These are phyloP conservation scores for Lablab purpureus DNA, from an alignment of 306 rosid genomes.

Conservation along the genomic window DNA sequence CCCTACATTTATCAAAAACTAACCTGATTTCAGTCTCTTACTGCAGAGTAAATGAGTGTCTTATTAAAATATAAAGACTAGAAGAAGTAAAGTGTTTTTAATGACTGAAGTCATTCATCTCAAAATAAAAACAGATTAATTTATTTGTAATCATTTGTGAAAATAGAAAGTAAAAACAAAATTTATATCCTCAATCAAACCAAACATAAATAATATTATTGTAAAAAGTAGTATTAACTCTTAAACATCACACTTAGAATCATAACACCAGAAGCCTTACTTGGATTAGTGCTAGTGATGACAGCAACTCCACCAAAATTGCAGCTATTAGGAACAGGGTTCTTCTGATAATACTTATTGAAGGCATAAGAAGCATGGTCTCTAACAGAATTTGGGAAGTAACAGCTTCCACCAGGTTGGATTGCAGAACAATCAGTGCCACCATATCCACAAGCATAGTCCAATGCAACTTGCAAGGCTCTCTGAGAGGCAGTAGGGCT, in stretches of 20 bases:
- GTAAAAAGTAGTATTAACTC: neutral
- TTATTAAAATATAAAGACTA: too few relatives aligned
- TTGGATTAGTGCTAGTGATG: slow-evolving; percentile 76
- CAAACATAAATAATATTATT: neutral
- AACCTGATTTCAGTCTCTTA: too few relatives aligned
- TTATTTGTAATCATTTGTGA: neutral
- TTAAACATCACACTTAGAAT: neutral
- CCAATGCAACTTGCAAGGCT: slow-evolving; percentile 75
- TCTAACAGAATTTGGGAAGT: slow-evolving; percentile 54
- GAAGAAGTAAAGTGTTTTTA: too few relatives aligned
- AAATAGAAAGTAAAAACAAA: neutral
- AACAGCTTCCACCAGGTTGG: slow-evolving; percentile 73
- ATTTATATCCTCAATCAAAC: neutral
- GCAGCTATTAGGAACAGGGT: slow-evolving; percentile 82
- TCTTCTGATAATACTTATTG: slow-evolving; percentile 73
- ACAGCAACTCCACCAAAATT: slow-evolving; percentile 81
- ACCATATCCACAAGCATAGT: slow-evolving; percentile 84
- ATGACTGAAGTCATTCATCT: too few relatives aligned
- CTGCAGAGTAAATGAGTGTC: too few relatives aligned
- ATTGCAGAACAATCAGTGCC: slow-evolving; percentile 73
- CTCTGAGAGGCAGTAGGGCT: slow-evolving; percentile 65
- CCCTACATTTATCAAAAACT: too few relatives aligned
- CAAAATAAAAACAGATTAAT: too few relatives aligned
- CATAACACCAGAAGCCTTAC: slow-evolving; percentile 49
- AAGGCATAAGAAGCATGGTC: slow-evolving; percentile 84